phyloP scores from a whole-genome alignment of 1,284 basidiomycete species.

The Sporisorium reilianum region DNA sequence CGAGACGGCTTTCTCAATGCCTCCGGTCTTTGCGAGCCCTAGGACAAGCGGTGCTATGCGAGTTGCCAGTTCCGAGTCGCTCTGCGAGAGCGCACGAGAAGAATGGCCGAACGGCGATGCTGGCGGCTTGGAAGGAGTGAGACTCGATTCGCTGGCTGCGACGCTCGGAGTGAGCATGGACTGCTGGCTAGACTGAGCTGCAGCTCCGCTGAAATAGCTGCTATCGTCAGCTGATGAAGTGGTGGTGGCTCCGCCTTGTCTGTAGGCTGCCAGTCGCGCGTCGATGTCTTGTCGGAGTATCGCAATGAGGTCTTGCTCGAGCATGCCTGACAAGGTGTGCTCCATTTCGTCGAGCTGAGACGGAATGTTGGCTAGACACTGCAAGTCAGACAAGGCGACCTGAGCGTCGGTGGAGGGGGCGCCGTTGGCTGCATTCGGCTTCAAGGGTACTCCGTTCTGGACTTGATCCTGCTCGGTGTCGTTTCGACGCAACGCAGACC shows the following conservation, averaged over 20 bases:
- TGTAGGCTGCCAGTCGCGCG: conserved; percentile 47
- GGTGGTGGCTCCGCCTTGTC: conserved; percentile 7
- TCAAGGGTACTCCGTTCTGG: neutral
- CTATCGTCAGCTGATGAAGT: conserved; percentile 1
- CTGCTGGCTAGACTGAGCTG: neutral
- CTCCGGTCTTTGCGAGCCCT: conserved; percentile 81
- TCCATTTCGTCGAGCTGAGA: conserved; percentile 59
- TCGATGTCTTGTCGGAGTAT: conserved; percentile 79
- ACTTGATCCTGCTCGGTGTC: neutral
- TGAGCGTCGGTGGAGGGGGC: neutral
- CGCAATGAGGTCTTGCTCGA: conserved; percentile 76
- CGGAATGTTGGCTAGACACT: conserved; percentile 38
- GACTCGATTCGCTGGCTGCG: conserved; percentile 7
- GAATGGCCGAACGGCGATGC: conserved; percentile 30
- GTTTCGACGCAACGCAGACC: conserved; percentile 8
- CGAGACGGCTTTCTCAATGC: conserved; percentile 77
- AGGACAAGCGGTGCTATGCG: conserved; percentile 79
- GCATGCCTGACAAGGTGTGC: conserved; percentile 39
- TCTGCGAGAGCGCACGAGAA: conserved; percentile 9
- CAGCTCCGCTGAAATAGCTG: conserved; percentile 15
- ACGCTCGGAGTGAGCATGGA: conserved; percentile 3
- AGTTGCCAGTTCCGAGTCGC: conserved; percentile 72
- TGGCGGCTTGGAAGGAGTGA: conserved; percentile 25
- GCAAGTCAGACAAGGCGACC: conserved; percentile 23
- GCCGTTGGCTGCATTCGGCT: neutral